Percentiles rank a stretch among this genome's conserved stretches.
Conservation (phyloP, 169 alveolate genomes). For the Theileria sp. region DNA sequence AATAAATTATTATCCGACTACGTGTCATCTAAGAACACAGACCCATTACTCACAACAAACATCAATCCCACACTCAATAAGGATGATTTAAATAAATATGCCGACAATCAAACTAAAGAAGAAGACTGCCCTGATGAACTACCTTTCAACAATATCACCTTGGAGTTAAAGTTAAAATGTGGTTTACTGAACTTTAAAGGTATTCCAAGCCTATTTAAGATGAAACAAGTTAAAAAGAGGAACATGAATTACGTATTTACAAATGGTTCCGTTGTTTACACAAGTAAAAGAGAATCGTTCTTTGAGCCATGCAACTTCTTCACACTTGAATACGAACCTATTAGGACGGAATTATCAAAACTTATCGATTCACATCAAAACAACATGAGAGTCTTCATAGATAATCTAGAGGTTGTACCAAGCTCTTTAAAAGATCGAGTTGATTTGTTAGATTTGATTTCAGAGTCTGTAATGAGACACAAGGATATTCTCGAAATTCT, state of each 20-base stretch:
- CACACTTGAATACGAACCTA: slow-evolving; percentile 13
- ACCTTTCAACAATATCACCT: slow-evolving; percentile 44
- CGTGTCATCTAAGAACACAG: neutral
- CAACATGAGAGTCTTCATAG: slow-evolving; percentile 55
- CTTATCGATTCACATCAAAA: slow-evolving; percentile 45
- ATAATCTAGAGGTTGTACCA: slow-evolving; percentile 47
- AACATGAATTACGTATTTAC: slow-evolving; percentile 22
- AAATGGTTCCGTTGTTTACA: neutral
- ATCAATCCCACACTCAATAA: neutral
- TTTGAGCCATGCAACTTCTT: slow-evolving; percentile 50
- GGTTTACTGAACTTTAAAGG: slow-evolving; percentile 68
- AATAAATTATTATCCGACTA: slow-evolving; percentile 22
- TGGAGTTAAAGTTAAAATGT: slow-evolving; percentile 73
- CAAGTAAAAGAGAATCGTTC: neutral
- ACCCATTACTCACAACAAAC: neutral
- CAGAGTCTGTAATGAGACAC: neutral
- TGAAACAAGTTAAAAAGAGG: slow-evolving; percentile 68
- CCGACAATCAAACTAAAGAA: neutral
- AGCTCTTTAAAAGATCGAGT: neutral
- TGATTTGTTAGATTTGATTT: neutral
- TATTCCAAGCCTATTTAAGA: slow-evolving; percentile 64
- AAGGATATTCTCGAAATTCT: neutral
- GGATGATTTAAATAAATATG: neutral
- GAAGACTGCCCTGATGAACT: neutral
- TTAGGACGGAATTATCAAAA: slow-evolving; percentile 22